These are phyloP conservation scores for Pseudogymnoascus sp. DNA, from an alignment of 2,329 filamentous ascomycete species.

Conservation along the genomic window DNA sequence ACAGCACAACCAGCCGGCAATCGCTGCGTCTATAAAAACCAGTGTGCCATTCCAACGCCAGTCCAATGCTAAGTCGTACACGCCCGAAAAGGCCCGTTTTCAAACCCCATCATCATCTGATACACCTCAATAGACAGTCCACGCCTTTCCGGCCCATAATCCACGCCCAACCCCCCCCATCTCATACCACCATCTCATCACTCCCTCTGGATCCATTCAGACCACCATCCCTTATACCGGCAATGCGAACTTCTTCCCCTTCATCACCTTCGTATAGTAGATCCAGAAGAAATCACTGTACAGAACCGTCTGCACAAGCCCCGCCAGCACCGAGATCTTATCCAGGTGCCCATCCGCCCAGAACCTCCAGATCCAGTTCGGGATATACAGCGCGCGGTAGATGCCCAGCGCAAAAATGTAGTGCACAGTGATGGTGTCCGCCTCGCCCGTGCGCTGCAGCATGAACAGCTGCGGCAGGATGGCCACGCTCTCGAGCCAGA, in stretches of 20 bases:
- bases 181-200: neutral
- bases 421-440: constrained; percentile 98
- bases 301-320: constrained; percentile 84
- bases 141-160: neutral
- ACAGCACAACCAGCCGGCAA: neutral
- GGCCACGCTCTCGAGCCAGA: constrained; percentile 95
- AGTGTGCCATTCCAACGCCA: constrained; percentile 5
- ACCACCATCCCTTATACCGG: constrained; percentile 52
- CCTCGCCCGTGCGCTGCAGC: constrained; percentile 94
- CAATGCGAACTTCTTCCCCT: constrained; percentile 81
- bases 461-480: constrained; percentile 97
- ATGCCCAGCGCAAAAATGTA: constrained; percentile 89
- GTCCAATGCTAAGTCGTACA: constrained; percentile 6
- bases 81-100: neutral
- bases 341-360: constrained; percentile 73
- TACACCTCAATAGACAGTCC: neutral
- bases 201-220: neutral
- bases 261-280: constrained; percentile 93
- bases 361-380: constrained; percentile 96
- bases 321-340: constrained; percentile 79
- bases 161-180: neutral
- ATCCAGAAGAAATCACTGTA: constrained; percentile 99
- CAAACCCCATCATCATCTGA: neutral
- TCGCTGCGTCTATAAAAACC: constrained; percentile 1
- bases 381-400: constrained; percentile 93